These are phyloP conservation scores for Patellifolia procumbens DNA, from an alignment of 179 eudicot species.

Conservation along the genomic window DNA sequence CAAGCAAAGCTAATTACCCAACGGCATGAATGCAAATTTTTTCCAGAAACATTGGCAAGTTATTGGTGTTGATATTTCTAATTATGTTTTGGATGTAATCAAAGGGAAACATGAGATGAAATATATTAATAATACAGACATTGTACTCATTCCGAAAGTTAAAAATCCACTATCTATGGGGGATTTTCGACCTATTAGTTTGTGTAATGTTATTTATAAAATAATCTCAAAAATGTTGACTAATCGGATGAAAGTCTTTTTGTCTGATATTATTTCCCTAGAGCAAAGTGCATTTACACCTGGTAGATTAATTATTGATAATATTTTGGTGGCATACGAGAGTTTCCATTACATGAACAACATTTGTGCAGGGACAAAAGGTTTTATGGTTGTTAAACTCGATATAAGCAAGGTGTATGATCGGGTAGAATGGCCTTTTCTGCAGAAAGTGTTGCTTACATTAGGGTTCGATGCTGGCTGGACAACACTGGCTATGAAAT, in stretches of 20 bases:
- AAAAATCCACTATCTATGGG: background rate
- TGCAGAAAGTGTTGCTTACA: background rate
- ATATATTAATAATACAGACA: background rate
- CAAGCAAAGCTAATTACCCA: too few relatives aligned
- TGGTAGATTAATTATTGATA: too few relatives aligned
- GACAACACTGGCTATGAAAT: background rate
- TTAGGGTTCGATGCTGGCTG: background rate
- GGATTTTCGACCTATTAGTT: background rate
- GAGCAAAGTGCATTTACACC: background rate
- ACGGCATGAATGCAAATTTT: too few relatives aligned
- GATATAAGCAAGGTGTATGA: slow-evolving; percentile 18
- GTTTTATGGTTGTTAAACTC: background rate
- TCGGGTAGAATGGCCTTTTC: background rate
- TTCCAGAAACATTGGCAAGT: too few relatives aligned
- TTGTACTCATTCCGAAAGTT: background rate
- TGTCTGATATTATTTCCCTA: background rate
- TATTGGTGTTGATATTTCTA: background rate
- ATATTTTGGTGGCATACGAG: too few relatives aligned
- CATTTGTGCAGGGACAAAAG: too few relatives aligned
- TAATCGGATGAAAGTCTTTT: background rate
- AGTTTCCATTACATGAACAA: too few relatives aligned
- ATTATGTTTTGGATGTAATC: background rate
- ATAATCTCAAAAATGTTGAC: background rate
- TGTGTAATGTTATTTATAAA: background rate
- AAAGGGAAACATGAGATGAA: background rate